A percentile compares a stretch with the other conserved stretches of the same genome.
phyloP scores from a whole-genome alignment of 106 monocot genomes.

The Allium fistulosum region DNA sequence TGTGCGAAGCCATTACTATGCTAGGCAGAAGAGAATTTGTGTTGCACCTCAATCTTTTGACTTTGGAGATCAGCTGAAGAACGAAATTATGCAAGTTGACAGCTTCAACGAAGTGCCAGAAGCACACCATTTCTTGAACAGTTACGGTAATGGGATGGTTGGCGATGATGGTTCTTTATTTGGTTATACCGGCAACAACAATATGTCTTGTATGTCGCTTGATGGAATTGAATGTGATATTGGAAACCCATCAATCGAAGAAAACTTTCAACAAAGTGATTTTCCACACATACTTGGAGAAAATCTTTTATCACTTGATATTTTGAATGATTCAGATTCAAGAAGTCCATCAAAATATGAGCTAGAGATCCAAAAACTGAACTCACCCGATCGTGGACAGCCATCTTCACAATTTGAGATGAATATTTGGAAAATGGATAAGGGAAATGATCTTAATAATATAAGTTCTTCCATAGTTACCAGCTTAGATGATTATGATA shows the following conservation, averaged over 20 bases:
- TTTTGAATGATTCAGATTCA: slow-evolving; percentile 5
- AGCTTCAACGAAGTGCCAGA: slow-evolving; percentile 3
- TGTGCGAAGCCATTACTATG: slow-evolving; percentile 56
- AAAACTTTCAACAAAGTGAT: slow-evolving; percentile 19
- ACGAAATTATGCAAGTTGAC: slow-evolving; percentile 1
- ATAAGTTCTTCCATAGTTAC: slow-evolving; percentile 1
- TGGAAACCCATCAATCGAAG: slow-evolving; percentile 24
- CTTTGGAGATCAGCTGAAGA: slow-evolving; percentile 3
- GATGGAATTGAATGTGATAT: slow-evolving; percentile 17
- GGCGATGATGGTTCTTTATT: slow-evolving; percentile 18
- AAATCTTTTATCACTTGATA: slow-evolving; percentile 13
- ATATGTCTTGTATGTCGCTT: slow-evolving; percentile 8
- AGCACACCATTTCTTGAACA: neutral
- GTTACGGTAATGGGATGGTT: slow-evolving; percentile 17
- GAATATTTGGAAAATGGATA: slow-evolving; percentile 10
- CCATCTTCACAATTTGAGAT: slow-evolving; percentile 23
- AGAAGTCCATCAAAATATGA: slow-evolving; percentile 8
- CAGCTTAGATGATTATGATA: slow-evolving; percentile 18
- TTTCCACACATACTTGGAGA: slow-evolving; percentile 18
- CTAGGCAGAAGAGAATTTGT: slow-evolving; percentile 66
- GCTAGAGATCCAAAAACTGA: too few relatives aligned
- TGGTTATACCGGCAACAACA: slow-evolving; percentile 6
- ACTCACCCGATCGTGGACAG: neutral
- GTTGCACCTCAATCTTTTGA: slow-evolving; percentile 26
- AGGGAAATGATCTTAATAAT: too few relatives aligned